These are phyloP conservation scores for Fusarium agapanthi DNA, from an alignment of 2,329 filamentous ascomycete species.

Conservation along the genomic window DNA sequence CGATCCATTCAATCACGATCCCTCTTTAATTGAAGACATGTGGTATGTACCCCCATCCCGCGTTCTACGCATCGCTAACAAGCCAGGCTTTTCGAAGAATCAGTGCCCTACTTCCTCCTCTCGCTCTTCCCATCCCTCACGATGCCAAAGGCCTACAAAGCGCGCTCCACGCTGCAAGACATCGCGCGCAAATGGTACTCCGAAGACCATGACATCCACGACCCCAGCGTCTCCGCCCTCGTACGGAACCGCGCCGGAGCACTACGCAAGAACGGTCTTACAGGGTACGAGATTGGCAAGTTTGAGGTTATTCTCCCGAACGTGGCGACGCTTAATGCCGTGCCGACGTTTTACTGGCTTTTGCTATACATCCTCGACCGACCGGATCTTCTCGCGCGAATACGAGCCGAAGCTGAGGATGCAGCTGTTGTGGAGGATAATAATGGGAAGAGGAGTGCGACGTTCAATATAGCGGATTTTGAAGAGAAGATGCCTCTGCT, in stretches of 20 bases:
- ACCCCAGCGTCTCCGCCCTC: slow-evolving; percentile 39
- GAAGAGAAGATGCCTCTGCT: slow-evolving; percentile 53
- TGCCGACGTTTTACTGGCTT: slow-evolving; percentile 51
- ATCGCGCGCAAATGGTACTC: slow-evolving; percentile 46
- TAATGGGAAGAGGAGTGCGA: slow-evolving; percentile 7
- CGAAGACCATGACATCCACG: slow-evolving; percentile 38
- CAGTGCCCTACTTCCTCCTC: slow-evolving; percentile 42
- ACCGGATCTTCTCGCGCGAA: slow-evolving; percentile 33
- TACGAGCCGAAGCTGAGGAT: slow-evolving; percentile 32
- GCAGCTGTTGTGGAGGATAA: not conserved
- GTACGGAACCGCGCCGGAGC: slow-evolving; percentile 42
- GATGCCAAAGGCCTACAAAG: slow-evolving; percentile 43
- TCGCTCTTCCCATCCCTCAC: slow-evolving; percentile 44
- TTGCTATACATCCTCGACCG: slow-evolving; percentile 43
- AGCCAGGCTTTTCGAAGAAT: slow-evolving; percentile 35
- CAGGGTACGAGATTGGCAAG: slow-evolving; percentile 39
- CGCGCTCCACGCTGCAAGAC: slow-evolving; percentile 38
- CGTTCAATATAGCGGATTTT: slow-evolving; percentile 50
- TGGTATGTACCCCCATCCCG: slow-evolving; percentile 11
- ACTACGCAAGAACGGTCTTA: slow-evolving; percentile 44
- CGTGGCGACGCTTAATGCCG: slow-evolving; percentile 47
- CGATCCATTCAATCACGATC: slow-evolving; percentile 50
- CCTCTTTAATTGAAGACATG: slow-evolving; percentile 22
- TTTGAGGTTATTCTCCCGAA: slow-evolving; percentile 45
- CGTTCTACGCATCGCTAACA: not conserved